Base-by-base conservation (phyloP, 1,139 yeast species). In the Pichia kudriavzevii region DNA sequence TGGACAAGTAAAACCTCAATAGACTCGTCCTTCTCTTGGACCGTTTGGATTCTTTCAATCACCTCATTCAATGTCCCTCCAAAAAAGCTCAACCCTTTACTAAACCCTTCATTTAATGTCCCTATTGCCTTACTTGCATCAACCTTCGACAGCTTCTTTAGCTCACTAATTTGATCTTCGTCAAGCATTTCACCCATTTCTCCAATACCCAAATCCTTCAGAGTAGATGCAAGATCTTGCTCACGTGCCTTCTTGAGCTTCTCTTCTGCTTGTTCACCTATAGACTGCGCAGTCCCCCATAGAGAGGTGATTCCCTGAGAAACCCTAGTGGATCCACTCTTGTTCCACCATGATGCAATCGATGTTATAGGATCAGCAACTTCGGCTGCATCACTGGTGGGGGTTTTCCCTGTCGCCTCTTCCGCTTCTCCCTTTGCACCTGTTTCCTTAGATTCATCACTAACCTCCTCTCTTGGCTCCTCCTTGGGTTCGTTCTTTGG, bases 1-100 rank as follows among this genome's bases (percentile, higher is more conserved):
- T 87, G 93, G 36, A 84, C 79, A 28, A 91, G 73, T 49, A 80
- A 84, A 39, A 85, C 79, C 42, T 79, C 75, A 42, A 91, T 67
- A 34, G 82, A 75, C 48, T 93, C 96, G 44, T 79, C 85, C 28
- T 70, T 66, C n/a, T 75, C 72, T 23, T 30, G 32, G 3, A 28
- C 15, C 11, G 30, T 23, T 22, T 75, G 78, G 40, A 78, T 68
- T 9, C 68, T 67, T 40, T 65, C 67, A 33, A 74, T 49, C 2
- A 73, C 77, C 7, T 65, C 58, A 4, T 65, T 54, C 19, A 72
- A 52, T 28, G 67, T 64, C 27, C 58, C 56, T 21, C 67, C 69
- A 26, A 68, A 52, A 30, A 62, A 44, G 17, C 55, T 55, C 22
- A 62, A 48, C 4, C 60, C 59, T 31, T 49, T 54, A 37, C 49